phyloP scores from a whole-genome alignment of 2,329 filamentous ascomycete species.

The Fusarium tjaetaba region DNA sequence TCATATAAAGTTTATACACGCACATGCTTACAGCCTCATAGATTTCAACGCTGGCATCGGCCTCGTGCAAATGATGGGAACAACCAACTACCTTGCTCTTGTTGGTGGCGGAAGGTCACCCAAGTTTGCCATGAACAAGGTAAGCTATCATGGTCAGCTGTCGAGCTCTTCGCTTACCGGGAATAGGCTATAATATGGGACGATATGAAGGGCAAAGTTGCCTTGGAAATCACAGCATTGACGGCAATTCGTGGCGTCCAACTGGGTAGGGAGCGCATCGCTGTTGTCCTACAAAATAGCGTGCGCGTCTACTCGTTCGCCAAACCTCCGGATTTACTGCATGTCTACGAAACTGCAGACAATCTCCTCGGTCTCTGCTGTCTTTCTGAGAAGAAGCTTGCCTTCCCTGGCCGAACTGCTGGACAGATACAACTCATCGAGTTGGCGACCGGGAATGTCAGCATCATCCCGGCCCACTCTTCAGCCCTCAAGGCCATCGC shows the following conservation, averaged over 20 bases:
- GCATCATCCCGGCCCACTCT: slow-evolving; percentile 91
- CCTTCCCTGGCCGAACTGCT: slow-evolving; percentile 85
- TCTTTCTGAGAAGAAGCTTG: slow-evolving; percentile 76
- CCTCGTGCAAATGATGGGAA: slow-evolving; percentile 85
- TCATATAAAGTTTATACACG: background rate
- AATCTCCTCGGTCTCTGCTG: slow-evolving; percentile 86
- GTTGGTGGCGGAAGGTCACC: slow-evolving; percentile 88
- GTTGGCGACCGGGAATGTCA: slow-evolving; percentile 80
- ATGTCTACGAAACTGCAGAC: slow-evolving; percentile 84
- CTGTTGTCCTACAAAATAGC: slow-evolving; percentile 83
- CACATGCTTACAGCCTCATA: slow-evolving; percentile 44
- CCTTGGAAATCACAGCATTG: slow-evolving; percentile 82
- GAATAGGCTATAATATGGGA: slow-evolving; percentile 87
- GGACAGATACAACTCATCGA: slow-evolving; percentile 93
- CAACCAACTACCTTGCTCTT: slow-evolving; percentile 86
- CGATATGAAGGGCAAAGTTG: slow-evolving; percentile 76
- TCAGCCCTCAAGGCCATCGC: slow-evolving; percentile 81
- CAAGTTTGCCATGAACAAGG: slow-evolving; percentile 89
- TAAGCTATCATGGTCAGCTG: slow-evolving; percentile 42
- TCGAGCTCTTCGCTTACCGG: background rate
- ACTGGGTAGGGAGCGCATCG: slow-evolving; percentile 78
- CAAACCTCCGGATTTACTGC: slow-evolving; percentile 74
- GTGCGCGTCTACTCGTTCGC: slow-evolving; percentile 84
- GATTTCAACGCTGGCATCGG: slow-evolving; percentile 86
- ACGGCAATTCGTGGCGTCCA: slow-evolving; percentile 84